Evolutionary conservation across 2,329 filamentous ascomycete species (phyloP), one percentile per base, ranked within the genome.

Genomic region (Graphiopsis chlorocephala): DNA sequence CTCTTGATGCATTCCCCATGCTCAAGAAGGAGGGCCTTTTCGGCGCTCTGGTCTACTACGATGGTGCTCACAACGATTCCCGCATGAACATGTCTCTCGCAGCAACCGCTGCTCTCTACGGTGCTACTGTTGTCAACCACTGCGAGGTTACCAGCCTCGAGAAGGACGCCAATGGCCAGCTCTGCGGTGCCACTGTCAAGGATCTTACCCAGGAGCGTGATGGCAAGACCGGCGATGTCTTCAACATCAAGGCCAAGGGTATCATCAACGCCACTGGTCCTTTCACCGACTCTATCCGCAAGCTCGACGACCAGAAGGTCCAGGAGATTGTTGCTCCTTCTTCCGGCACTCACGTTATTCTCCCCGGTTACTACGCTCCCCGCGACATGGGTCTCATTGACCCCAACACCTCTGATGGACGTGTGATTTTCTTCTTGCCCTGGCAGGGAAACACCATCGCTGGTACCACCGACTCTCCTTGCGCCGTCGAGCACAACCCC

Each of bases 391-490:
- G 92, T 67, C 83, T 96, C 47, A 91, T 96, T 71, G 92, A 96
- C 72, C 92, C 92, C 5, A 87, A 88, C 47, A 95, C 92, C 1
- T 96, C 92, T 1, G 92, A 96, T 74, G 92, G 92, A 23, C 87
- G 92, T 75, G 92, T 96, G 58, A 94, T 96, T 74, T 96, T 96
- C 86, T 96, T 96, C 84, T 83, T 96, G 47, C 92, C 92, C 25
- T 96, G 92, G 92, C 92, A 96, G 80, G 92, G 92, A 57, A 95
- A 95, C 79, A 96, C 92, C 15, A 95, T 96, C 73, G 92, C 92
- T 53, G 92, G 92, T 67, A 96, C 92, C 5, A 96, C 92, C 8
- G 92, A 96, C 74, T 88, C 90, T 45, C 88, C 91, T 3, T 90
- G 89, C 42, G 80, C 84, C 31, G 91, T 96, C 69, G 86, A 85